phyloP scores from a whole-genome alignment of 2,329 filamentous ascomycete genomes.

The Zelopaecilomyces penicillatus region DNA sequence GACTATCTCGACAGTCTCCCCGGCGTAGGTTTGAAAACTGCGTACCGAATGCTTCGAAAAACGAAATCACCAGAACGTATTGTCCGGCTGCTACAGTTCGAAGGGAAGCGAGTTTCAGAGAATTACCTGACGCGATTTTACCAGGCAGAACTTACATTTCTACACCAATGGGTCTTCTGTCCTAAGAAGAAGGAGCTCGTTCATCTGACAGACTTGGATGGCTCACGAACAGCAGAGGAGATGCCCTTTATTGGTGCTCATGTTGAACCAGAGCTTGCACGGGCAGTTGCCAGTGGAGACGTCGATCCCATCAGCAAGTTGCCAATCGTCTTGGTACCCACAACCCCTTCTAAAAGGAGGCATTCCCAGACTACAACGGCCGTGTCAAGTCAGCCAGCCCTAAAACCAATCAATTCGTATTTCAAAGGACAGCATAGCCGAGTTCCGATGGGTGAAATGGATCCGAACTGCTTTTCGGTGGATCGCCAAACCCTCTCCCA shows the following conservation, averaged over 20 bases:
- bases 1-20: constrained; percentile 86
- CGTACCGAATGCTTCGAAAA: constrained; percentile 82
- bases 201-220: constrained; percentile 60
- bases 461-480: constrained; percentile 50
- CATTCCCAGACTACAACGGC: constrained; percentile 27
- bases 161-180: constrained; percentile 93
- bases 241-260: constrained; percentile 75
- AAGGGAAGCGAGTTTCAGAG: constrained; percentile 76
- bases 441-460: constrained; percentile 55
- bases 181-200: constrained; percentile 63
- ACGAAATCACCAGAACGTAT: constrained; percentile 80
- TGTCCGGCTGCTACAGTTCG: constrained; percentile 76
- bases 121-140: constrained; percentile 76
- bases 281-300: constrained; percentile 69
- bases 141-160: constrained; percentile 83
- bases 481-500: constrained; percentile 40
- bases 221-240: constrained; percentile 54
- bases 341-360: constrained; percentile 34
- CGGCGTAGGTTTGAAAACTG: constrained; percentile 85
- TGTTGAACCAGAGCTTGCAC: constrained; percentile 61
- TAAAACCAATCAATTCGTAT: constrained; percentile 47
- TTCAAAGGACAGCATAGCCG: constrained; percentile 43
- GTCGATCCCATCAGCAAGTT: constrained; percentile 85
- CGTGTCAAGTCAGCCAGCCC: constrained; percentile 16
- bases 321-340: constrained; percentile 35